Evolutionary conservation across 305 asterid species (phyloP), one percentile per base, ranked within the genome.

Genomic region (Andrographis paniculata): DNA sequence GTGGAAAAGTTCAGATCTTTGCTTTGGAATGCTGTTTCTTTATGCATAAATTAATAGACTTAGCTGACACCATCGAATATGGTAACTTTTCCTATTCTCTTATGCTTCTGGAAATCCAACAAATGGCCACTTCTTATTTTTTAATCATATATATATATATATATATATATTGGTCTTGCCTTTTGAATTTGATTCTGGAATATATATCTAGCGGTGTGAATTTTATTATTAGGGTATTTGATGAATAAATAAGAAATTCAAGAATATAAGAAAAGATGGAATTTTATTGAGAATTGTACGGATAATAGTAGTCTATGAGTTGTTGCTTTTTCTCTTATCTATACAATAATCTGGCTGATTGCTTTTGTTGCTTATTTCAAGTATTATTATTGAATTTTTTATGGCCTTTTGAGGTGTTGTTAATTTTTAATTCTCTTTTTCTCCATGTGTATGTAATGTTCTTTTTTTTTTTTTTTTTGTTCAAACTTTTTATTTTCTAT

Each of bases 1-100:
- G 19, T 47, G 42, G 39, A 52, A 52, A 50, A 42, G n/a, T 21
- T 60, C 48, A 49, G 47, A 53, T 57, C 50, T 61, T 56, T 45
- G 46, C 42, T 62, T 41, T 33, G 42, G 58, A 58, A 30, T 14
- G 44, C 37, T 38, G 35, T 45, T 59, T 40, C n/a, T n/a, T 30
- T 45, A 6, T 49, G 19, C 42, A 35, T 14, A 31, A 20, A 20
- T 44, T 36, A 9, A 16, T 42, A 19, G 27, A 11, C 27, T 37
- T 22, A 9, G 27, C 47, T 55, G 49, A 44, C 50, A 11, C 6
- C 33, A 11, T 20, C 19, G 19, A 28, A 33, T 45, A 16, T 12
- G 47, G 38, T 22, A 12, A 56, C 14, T n/a, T 40, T 36, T 20
- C 21, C 30, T 44, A 0, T 28, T 3, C 4, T 14, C 19, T 28